A percentile compares a stretch with the other conserved stretches of the same genome.
Conservation (phyloP, 768 basidiomycete species). For the Agrocybe pediades region DNA sequence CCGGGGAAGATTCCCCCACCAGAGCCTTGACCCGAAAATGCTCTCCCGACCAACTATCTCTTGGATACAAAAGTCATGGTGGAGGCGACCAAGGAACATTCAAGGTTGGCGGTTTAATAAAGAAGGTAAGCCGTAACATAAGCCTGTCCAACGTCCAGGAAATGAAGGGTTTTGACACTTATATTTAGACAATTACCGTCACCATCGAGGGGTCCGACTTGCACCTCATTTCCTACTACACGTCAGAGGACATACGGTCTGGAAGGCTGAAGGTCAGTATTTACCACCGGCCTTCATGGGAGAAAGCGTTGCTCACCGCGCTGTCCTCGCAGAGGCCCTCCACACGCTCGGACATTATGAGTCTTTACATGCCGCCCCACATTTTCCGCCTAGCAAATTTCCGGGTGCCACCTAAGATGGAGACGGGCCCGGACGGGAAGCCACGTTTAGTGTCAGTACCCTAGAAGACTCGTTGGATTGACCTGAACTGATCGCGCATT, state of each 20-base stretch:
- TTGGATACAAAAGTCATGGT: constrained; percentile 30
- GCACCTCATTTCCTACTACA: constrained; percentile 85
- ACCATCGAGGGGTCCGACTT: constrained; percentile 78
- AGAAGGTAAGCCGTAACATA: constrained; percentile 56
- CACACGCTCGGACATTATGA: constrained; percentile 69
- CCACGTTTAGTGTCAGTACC: constrained; percentile 61
- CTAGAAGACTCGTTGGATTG: neutral
- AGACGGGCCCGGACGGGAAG: constrained; percentile 70
- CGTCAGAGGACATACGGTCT: constrained; percentile 72
- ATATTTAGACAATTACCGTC: constrained; percentile 77
- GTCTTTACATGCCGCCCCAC: constrained; percentile 71
- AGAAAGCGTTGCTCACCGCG: neutral
- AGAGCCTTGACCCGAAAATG: constrained; percentile 37
- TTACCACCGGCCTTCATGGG: too few relatives aligned
- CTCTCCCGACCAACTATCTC: constrained; percentile 42
- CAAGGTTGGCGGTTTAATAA: constrained; percentile 75
- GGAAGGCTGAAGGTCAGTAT: constrained; percentile 58
- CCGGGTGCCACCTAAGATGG: constrained; percentile 80
- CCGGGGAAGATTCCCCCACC: constrained; percentile 47
- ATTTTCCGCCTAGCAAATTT: constrained; percentile 83
- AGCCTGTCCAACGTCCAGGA: neutral
- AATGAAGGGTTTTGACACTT: neutral
- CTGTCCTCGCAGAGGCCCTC: constrained; percentile 55
- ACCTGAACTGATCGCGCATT: constrained; percentile 13
- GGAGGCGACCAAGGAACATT: constrained; percentile 58